Evolutionary conservation across 2,329 filamentous ascomycete species (phyloP).

Genomic region (Simplicillium aogashimaense): DNA sequence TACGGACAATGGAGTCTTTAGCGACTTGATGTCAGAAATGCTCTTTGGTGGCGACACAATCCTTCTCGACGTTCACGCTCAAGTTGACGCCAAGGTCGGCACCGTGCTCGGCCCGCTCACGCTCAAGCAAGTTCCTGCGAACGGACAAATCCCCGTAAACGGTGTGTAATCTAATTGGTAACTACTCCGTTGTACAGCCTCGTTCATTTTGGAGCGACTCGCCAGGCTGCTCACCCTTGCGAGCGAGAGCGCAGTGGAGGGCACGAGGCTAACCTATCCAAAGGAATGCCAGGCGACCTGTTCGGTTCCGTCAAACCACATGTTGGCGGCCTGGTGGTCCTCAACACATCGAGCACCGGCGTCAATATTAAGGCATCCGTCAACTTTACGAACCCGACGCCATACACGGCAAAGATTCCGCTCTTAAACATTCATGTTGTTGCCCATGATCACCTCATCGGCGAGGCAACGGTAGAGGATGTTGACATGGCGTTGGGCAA

Average conservation of each 20-base stretch:
- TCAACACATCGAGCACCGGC: conserved; percentile 61
- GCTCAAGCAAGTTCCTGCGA: conserved; percentile 73
- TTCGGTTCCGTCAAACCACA: conserved; percentile 45
- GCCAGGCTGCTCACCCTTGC: background rate
- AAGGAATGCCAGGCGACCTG: conserved; percentile 49
- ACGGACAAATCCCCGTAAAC: conserved; percentile 84
- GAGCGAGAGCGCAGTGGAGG: background rate
- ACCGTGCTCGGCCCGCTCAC: conserved; percentile 75
- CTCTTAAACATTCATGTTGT: conserved; percentile 68
- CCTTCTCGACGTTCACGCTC: conserved; percentile 64
- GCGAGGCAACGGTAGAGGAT: conserved; percentile 60
- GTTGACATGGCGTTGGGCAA: conserved; percentile 55
- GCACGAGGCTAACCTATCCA: conserved; percentile 2
- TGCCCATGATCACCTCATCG: conserved; percentile 64
- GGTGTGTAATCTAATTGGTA: conserved; percentile 63
- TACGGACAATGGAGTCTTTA: conserved; percentile 69
- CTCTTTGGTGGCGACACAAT: conserved; percentile 64
- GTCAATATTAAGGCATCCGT: conserved; percentile 62
- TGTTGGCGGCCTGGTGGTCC: conserved; percentile 60
- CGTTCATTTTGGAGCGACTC: too few species aligned
- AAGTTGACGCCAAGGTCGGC: conserved; percentile 72
- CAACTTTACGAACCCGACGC: conserved; percentile 84
- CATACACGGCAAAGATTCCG: conserved; percentile 75
- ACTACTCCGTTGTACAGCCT: conserved; percentile 7
- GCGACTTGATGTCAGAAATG: conserved; percentile 69